Conservation (phyloP, 1,284 basidiomycete genomes). For the Rhodotorula sp. region DNA sequence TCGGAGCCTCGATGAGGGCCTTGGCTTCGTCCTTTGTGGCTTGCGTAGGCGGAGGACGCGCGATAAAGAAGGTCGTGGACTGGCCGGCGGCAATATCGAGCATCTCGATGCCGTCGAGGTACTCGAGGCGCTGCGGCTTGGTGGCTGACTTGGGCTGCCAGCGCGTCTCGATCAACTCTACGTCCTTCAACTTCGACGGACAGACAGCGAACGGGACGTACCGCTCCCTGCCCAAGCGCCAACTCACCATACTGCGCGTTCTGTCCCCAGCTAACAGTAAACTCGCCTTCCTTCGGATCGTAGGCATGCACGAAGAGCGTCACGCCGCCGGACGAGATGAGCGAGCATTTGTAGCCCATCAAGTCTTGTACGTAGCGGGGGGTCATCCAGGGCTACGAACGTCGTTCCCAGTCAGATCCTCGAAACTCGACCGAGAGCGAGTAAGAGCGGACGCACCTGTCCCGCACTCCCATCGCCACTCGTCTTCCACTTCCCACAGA, state of each 20-base stretch:
- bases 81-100: conserved; percentile 78
- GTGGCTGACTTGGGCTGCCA: conserved; percentile 80
- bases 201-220: conserved; percentile 3
- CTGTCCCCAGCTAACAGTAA: conserved; percentile 85
- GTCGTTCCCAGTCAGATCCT: background rate
- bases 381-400: conserved; percentile 78
- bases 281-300: conserved; percentile 60
- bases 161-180: conserved; percentile 57
- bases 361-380: conserved; percentile 76
- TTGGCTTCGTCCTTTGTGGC: conserved; percentile 22
- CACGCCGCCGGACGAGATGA: conserved; percentile 71
- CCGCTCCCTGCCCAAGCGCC: conserved; percentile 33
- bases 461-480: conserved; percentile 73
- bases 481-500: conserved; percentile 67
- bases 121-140: conserved; percentile 71
- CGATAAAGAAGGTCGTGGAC: conserved; percentile 79
- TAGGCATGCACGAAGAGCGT: conserved; percentile 78
- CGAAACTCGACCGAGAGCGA: background rate
- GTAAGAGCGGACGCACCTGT: conserved; percentile 36
- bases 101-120: conserved; percentile 70
- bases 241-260: conserved; percentile 51
- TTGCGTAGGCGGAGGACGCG: conserved; percentile 36
- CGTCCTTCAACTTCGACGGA: background rate
- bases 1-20: background rate
- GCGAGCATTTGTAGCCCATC: conserved; percentile 55